Evolutionary conservation across 2,329 filamentous ascomycete species (phyloP), one percentile per base, ranked within the genome.

Genomic region (Fusarium devonianum): DNA sequence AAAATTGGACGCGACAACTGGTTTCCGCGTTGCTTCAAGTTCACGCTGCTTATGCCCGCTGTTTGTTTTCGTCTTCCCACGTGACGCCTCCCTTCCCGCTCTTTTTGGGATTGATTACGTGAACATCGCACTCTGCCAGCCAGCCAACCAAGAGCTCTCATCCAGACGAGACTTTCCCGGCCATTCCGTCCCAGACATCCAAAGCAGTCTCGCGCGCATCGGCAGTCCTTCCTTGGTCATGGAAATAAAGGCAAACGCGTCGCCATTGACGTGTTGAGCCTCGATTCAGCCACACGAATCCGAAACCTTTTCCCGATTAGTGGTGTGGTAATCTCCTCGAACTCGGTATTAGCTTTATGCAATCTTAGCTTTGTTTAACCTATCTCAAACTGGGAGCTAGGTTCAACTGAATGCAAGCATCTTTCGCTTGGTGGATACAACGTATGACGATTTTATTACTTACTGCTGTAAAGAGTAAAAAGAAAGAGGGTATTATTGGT

Each of bases 241-340:
- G 22, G 29, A 42, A 56, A 23, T 13, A 28, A 32, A 28, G 22
- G 16, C 33, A 29, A 9, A 35, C 34, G 47, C 37, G 50, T 40
- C 44, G 57, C 39, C 23, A 47, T 44, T 49, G 32, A 48, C 41
- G 33, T 34, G 19, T 33, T 28, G 26, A 44, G 53, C 29, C 56
- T 49, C 28, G 26, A 56, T 56, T 25, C 35, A 59, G 46, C 42
- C 44, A 50, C 43, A 45, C 34, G 29, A 36, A 42, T 23, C 37
- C 14, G 26, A 26, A 26, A 26, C 25, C 25, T 17, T 46, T 29
- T 25, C 32, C 38, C 26, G 14, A 44, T 49, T 36, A 32, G 18
- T 39, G 32, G 35, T 32, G 36, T n/a, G n/a, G n/a, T n/a, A n/a
- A n/a, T n/a, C n/a, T n/a, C 44, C 28, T 19, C 25, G n/a, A 29